phyloP scores from a whole-genome alignment of 345 rosid genomes.

The Eucalyptus cloeziana region DNA sequence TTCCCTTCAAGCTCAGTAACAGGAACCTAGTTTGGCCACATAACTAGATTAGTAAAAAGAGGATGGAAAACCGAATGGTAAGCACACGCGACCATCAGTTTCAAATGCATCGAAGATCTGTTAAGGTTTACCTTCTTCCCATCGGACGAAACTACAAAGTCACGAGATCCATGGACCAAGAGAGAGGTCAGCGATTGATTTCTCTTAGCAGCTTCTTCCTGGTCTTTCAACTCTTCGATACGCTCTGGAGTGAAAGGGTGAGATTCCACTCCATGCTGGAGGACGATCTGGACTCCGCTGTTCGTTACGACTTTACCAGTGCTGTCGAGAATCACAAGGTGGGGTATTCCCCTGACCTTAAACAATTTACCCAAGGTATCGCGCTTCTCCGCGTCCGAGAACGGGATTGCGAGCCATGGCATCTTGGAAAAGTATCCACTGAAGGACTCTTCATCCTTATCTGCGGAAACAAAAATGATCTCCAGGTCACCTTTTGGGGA shows the following conservation, averaged over 20 bases:
- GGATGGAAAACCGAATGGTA: background rate
- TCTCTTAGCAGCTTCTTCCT: conserved; percentile 39
- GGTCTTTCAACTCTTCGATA: conserved; percentile 47
- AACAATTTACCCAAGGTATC: conserved; percentile 32
- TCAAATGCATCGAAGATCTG: background rate
- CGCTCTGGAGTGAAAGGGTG: conserved; percentile 56
- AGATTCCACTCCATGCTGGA: conserved; percentile 48
- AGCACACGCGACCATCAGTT: background rate
- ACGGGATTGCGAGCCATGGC: conserved; percentile 91
- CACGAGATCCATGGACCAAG: conserved; percentile 38
- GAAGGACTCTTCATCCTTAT: conserved; percentile 48
- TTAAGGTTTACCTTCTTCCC: conserved; percentile 35
- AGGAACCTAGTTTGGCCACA: background rate
- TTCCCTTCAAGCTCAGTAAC: conserved; percentile 5
- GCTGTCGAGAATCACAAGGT: conserved; percentile 58
- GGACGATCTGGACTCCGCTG: conserved; percentile 34
- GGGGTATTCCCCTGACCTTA: conserved; percentile 59
- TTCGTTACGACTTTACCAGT: conserved; percentile 30
- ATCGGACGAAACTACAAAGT: conserved; percentile 39
- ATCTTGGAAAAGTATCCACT: conserved; percentile 50
- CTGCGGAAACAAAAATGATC: conserved; percentile 43
- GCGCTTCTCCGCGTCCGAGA: conserved; percentile 44
- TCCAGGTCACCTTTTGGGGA: conserved; percentile 37
- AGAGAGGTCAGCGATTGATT: conserved; percentile 51
- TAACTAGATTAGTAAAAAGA: background rate